Evolutionary conservation across 1,284 basidiomycete genomes (phyloP), one percentile per base, ranked within the genome.

Genomic region (Sphagnurus paluster): DNA sequence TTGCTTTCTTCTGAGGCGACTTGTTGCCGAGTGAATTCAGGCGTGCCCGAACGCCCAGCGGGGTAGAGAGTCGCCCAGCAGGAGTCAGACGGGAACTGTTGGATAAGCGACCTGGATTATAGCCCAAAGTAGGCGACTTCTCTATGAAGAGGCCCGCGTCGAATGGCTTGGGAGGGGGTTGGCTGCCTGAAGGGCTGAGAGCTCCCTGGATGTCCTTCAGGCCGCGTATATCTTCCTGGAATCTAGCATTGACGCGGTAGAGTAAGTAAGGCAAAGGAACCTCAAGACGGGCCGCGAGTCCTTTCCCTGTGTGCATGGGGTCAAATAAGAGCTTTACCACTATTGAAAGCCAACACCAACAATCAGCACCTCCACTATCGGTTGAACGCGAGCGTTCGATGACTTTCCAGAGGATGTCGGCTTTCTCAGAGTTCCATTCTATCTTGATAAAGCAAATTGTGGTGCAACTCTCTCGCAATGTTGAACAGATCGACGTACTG

Each of bases 251-350:
- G 8, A 87, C 86, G 19, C 89, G 77, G 58, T 89, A 89, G 11
- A 91, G 75, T 28, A 91, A 74, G 61, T 90, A 91, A 0, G 88
- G 89, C 2, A 91, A 65, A 2, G 89, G 88, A 1, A 90, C 87
- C 54, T 84, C 72, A 4, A 91, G 74, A 60, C 86, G 87, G n/a
- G 76, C 72, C 9, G 88, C 86, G 14, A 91, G 76, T 28, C 79
- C 84, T 64, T 87, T 88, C 88, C 88, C 88, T 91, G 58, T 24
- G 48, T 9, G 20, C 37, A 39, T 24, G 44, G 17, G 11, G 26
- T 25, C 34, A 42, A 56, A 49, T 32, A 24, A 16, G 29, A 21
- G 44, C n/a, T 37, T 32, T 16, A 14, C 45, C 34, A 20, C 16
- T n/a, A n/a, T n/a, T n/a, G n/a, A 49, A 52, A 43, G 33, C 34